phyloP scores from a whole-genome alignment of 1,284 basidiomycete genomes.

The Apiotrichum domesticum region DNA sequence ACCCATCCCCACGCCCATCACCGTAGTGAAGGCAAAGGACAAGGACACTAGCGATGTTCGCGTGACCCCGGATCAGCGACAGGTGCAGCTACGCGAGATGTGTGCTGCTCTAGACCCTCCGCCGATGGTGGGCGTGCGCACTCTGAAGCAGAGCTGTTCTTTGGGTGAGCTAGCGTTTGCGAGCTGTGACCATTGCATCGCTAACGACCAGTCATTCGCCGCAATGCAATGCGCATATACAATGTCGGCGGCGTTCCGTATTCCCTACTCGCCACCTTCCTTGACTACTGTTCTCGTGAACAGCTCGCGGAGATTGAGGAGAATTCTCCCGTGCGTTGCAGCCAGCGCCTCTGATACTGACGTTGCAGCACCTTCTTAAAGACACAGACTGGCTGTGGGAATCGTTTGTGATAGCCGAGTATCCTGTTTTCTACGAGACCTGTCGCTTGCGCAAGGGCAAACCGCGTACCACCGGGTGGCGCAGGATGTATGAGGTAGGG shows the following conservation, averaged over 20 bases:
- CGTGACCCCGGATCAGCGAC: conserved; percentile 3
- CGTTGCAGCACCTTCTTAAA: conserved; percentile 31
- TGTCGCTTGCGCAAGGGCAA: conserved; percentile 26
- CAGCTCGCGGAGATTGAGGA: conserved; percentile 36
- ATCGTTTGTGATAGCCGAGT: conserved; percentile 29
- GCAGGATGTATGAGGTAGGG: conserved; percentile 38
- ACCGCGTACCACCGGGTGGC: conserved; percentile 33
- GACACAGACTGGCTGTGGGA: conserved; percentile 46
- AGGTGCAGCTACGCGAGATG: conserved; percentile 1
- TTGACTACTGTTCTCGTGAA: conserved; percentile 30
- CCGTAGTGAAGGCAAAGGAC: background rate
- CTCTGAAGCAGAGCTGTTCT: background rate
- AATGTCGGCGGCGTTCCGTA: conserved; percentile 40
- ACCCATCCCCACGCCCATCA: background rate
- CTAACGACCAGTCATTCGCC: conserved; percentile 24
- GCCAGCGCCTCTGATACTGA: background rate
- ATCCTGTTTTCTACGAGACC: conserved; percentile 29
- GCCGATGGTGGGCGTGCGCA: background rate
- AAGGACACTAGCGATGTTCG: background rate
- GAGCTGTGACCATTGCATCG: background rate
- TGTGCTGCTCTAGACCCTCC: background rate
- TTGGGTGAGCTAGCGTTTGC: conserved; percentile 5
- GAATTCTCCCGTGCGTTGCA: conserved; percentile 23
- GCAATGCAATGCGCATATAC: conserved; percentile 28
- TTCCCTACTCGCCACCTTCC: conserved; percentile 23